These are phyloP conservation scores for Penicillium brasilianum DNA, from an alignment of 2,329 filamentous ascomycete species.

Conservation along the genomic window DNA sequence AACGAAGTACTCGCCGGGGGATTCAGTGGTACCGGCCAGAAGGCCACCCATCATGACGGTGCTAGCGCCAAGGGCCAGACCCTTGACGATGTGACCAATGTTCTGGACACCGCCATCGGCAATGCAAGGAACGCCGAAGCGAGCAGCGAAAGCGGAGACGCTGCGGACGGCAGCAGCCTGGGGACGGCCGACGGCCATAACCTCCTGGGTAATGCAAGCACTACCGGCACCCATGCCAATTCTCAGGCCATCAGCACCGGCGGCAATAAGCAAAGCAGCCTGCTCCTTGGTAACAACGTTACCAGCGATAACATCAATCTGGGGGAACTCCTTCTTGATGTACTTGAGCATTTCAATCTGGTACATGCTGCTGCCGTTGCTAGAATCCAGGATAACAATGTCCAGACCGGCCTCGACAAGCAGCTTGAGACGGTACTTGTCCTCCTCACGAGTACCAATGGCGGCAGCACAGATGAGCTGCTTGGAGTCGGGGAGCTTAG, in stretches of 20 bases:
- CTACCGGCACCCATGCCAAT: conserved; percentile 99
- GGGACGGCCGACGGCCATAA: conserved; percentile 97
- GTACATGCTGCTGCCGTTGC: conserved; percentile 98
- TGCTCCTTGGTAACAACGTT: conserved; percentile 98
- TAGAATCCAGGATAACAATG: conserved; percentile 93
- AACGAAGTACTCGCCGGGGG: conserved; percentile 94
- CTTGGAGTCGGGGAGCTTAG: conserved; percentile 95
- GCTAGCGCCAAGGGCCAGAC: conserved; percentile 88
- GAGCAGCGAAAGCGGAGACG: conserved; percentile 85
- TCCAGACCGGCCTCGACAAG: conserved; percentile 95
- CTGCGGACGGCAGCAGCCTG: conserved; percentile 93
- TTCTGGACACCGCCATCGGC: conserved; percentile 98
- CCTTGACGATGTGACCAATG: conserved; percentile 98
- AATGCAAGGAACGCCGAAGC: conserved; percentile 96
- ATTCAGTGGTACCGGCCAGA: conserved; percentile 95
- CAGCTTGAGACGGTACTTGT: conserved; percentile 82
- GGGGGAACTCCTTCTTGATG: conserved; percentile 84
- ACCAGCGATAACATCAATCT: conserved; percentile 92
- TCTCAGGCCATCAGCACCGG: conserved; percentile 92
- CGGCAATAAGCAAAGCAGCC: conserved; percentile 87
- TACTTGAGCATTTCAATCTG: conserved; percentile 98
- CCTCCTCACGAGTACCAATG: conserved; percentile 92
- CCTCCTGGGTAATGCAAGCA: conserved; percentile 98
- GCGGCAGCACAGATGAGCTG: conserved; percentile 95
- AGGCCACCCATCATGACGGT: conserved; percentile 99